Evolutionary conservation across 2,329 filamentous ascomycete species (phyloP), one percentile per base, ranked within the genome.

Genomic region (Ophiostoma quercus): DNA sequence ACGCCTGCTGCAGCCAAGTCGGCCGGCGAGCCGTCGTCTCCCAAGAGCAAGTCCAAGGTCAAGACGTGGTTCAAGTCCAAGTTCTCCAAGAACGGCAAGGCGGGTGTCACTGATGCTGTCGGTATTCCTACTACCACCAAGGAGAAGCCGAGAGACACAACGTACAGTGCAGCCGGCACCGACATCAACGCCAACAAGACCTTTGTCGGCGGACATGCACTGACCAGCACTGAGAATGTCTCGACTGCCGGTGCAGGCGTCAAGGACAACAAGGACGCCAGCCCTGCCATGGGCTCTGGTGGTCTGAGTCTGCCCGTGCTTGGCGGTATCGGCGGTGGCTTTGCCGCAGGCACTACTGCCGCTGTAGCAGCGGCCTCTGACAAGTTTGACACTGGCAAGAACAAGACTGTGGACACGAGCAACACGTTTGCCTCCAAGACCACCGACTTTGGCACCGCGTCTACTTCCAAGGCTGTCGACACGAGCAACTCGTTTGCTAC

Each of bases 11-110:
- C 62, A 22, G 5, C 34, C 62, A 65, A 34, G 22, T 66, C 71
- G 25, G 69, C 69, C 11, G 16, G 32, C 22, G 74, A 68, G 62
- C 74, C 71, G 14, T 68, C 65, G 0, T 25, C 72, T 8, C 65
- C 70, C 12, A 66, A 25, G 16, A 75, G 75, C 0, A 76, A 76
- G 7, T 74, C 69, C 34, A 79, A 78, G 65, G 77, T 81, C 37
- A 81, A 78, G 71, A 78, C 76, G 57, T 84, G 82, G 82, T 75
- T 84, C 16, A 80, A 80, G 73, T 79, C 76, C 11, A 81, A 78
- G 54, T 79, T 84, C 70, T 71, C 75, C 3, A 77, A 79, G 7
- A 75, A 76, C 0, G 74, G 77, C 9, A 76, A 74, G 69, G 77
- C 77, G 1, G 74, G 75, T 2, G 73, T 73, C 1, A 70, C 72